phyloP scores from a whole-genome alignment of 345 rosid species.

The Gossypium longicalyx region DNA sequence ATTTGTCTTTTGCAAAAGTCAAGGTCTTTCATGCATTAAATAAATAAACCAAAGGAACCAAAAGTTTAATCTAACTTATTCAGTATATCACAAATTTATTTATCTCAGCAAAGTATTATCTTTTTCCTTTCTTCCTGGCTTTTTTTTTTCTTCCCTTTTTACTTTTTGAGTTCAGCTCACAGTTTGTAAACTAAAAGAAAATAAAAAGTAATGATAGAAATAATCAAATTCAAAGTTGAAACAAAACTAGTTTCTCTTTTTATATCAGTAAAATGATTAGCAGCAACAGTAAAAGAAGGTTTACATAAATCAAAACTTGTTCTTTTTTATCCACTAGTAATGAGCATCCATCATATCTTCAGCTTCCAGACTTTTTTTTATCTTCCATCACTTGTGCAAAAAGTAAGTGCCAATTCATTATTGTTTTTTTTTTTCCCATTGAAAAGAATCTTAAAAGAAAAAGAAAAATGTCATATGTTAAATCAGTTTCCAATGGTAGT shows the following conservation, averaged over 20 bases:
- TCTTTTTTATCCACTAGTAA: not conserved
- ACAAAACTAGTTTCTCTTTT: not conserved
- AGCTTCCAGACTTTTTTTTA: too few relatives aligned
- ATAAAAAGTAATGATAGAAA: not conserved
- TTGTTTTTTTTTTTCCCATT: not conserved
- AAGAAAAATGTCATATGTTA: not conserved
- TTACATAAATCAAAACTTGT: constrained; percentile 1
- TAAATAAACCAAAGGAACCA: not conserved
- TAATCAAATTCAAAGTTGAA: not conserved
- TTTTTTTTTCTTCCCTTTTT: not conserved
- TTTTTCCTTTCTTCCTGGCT: not conserved
- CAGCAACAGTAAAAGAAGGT: not conserved
- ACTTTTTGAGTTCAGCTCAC: not conserved
- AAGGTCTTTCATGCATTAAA: not conserved
- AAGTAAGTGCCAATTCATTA: too few relatives aligned
- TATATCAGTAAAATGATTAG: constrained; percentile 9
- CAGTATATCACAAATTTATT: not conserved
- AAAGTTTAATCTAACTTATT: too few relatives aligned
- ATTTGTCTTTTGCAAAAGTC: not conserved
- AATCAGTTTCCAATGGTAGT: not conserved
- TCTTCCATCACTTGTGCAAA: too few relatives aligned
- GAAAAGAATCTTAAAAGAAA: not conserved
- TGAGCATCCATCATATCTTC: too few relatives aligned
- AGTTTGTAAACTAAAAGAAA: not conserved
- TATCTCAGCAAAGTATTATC: not conserved